phyloP scores from a whole-genome alignment of 768 basidiomycete species.

The Candolleomyces aberdarensis region DNA sequence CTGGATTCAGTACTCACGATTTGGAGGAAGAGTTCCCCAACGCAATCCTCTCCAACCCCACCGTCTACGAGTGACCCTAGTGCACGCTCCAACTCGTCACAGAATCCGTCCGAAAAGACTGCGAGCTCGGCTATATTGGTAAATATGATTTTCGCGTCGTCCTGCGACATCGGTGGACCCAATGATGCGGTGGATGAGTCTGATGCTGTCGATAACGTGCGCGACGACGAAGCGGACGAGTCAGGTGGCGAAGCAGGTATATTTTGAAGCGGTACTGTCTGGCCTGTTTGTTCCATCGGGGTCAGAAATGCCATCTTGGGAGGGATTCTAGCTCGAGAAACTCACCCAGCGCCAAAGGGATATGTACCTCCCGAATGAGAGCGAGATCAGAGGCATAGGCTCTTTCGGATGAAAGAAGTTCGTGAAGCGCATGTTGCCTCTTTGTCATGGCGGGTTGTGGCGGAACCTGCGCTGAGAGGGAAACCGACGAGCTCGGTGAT shows the following conservation, averaged over 20 bases:
- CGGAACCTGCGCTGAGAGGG: conserved; percentile 11
- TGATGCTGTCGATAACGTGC: conserved; percentile 49
- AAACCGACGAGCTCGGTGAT: conserved; percentile 6
- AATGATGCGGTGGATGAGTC: conserved; percentile 37
- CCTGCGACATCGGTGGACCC: conserved; percentile 63
- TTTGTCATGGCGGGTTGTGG: conserved; percentile 47
- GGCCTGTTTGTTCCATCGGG: conserved; percentile 25
- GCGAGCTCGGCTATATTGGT: conserved; percentile 76
- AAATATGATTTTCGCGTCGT: conserved; percentile 73
- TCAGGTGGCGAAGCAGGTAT: conserved; percentile 45
- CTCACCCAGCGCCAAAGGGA: conserved; percentile 74
- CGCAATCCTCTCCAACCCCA: conserved; percentile 63
- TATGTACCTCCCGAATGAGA: conserved; percentile 72
- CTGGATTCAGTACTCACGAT: conserved; percentile 45
- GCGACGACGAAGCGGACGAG: conserved; percentile 49
- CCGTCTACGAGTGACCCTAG: conserved; percentile 61
- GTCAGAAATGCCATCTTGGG: conserved; percentile 8
- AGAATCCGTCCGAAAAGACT: conserved; percentile 63
- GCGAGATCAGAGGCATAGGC: conserved; percentile 84
- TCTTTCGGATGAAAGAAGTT: conserved; percentile 74
- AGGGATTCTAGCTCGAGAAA: conserved; percentile 12
- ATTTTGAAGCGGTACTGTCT: conserved; percentile 28
- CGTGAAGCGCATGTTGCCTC: conserved; percentile 73
- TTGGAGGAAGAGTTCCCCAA: conserved; percentile 69
- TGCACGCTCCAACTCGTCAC: conserved; percentile 61